Conservation (phyloP, 768 basidiomycete genomes). For the Lactarius hatsudake region DNA sequence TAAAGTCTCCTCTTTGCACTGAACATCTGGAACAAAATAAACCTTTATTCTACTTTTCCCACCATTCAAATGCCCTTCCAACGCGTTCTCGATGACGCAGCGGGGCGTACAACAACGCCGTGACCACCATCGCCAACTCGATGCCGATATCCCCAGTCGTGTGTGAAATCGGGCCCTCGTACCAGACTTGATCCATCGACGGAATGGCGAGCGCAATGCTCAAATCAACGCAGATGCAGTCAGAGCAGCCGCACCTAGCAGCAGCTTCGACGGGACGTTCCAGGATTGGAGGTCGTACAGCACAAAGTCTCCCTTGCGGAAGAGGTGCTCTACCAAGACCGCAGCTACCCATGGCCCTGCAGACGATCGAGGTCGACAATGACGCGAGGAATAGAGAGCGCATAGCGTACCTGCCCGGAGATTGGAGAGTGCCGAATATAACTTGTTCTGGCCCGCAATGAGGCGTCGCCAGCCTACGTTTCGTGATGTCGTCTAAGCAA, state of each 20-base stretch:
- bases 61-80: conserved; percentile 8
- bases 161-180: conserved; percentile 56
- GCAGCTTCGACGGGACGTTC: conserved; percentile 53
- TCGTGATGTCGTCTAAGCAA: too few species aligned
- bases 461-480: too few species aligned
- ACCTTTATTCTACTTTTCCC: background rate
- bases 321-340: conserved; percentile 65
- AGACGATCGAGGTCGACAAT: too few species aligned
- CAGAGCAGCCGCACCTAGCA: conserved; percentile 45
- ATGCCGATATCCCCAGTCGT: conserved; percentile 71
- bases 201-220: conserved; percentile 59
- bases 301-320: conserved; percentile 49
- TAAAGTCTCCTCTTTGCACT: background rate
- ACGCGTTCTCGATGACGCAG: conserved; percentile 40
- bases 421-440: conserved; percentile 61
- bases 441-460: conserved; percentile 63
- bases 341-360: conserved; percentile 50
- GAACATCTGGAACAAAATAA: background rate
- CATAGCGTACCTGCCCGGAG: conserved; percentile 63
- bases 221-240: conserved; percentile 34
- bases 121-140: conserved; percentile 52
- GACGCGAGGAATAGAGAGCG: background rate
- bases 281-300: conserved; percentile 52
- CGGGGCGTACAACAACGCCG: conserved; percentile 50
- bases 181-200: conserved; percentile 72